phyloP scores from a whole-genome alignment of 306 rosid species.

The Vigna trinervia region DNA sequence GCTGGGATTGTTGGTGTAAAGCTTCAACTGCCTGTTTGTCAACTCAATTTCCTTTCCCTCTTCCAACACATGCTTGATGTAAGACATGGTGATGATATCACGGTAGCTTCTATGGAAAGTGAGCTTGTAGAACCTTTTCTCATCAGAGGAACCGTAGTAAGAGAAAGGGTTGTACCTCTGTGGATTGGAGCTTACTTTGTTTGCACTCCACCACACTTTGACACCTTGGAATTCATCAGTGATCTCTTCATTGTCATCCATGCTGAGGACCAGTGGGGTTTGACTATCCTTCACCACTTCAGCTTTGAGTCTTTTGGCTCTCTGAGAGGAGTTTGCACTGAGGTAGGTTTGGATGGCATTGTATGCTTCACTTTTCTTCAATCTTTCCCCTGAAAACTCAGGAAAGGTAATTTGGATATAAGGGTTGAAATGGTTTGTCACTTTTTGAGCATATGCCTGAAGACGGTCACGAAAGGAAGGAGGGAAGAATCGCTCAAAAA shows the following conservation, averaged over 20 bases:
- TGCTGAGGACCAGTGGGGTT: conserved; percentile 47
- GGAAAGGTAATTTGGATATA: conserved; percentile 58
- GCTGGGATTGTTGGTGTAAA: conserved; percentile 57
- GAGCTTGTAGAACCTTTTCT: conserved; percentile 44
- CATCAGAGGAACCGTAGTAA: conserved; percentile 35
- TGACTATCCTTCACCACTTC: conserved; percentile 51
- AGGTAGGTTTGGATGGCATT: conserved; percentile 51
- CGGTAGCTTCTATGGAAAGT: conserved; percentile 52
- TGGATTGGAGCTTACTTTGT: background rate
- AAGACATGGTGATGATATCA: conserved; percentile 39
- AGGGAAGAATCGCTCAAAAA: conserved; percentile 50
- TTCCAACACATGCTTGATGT: conserved; percentile 51
- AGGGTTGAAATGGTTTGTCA: conserved; percentile 45
- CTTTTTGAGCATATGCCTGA: conserved; percentile 31
- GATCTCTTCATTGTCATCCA: conserved; percentile 70
- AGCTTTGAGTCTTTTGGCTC: conserved; percentile 61
- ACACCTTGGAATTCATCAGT: conserved; percentile 47
- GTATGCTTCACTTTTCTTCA: conserved; percentile 51
- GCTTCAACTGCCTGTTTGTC: conserved; percentile 53
- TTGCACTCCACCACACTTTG: conserved; percentile 59
- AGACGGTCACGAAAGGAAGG: conserved; percentile 17
- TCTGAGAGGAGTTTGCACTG: conserved; percentile 42
- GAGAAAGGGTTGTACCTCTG: conserved; percentile 15
- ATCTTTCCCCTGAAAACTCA: conserved; percentile 46
- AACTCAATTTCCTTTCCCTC: conserved; percentile 35